These are phyloP conservation scores for Blastobotrys proliferans DNA, from an alignment of 1,139 yeast genomes.

Conservation along the genomic window DNA sequence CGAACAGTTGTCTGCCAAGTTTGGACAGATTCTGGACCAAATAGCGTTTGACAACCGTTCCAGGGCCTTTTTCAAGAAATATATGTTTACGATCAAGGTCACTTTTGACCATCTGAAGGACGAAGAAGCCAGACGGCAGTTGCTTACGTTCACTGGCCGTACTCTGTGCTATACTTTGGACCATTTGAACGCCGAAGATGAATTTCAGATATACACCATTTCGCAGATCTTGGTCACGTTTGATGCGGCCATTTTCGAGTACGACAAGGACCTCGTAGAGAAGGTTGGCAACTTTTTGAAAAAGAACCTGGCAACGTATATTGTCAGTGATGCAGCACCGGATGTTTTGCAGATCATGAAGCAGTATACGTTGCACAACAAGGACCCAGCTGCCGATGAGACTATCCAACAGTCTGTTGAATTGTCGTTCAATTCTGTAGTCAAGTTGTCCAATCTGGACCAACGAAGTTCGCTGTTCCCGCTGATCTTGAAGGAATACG, in stretches of 20 bases:
- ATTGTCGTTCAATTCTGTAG: slow-evolving; percentile 19
- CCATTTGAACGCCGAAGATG: slow-evolving; percentile 13
- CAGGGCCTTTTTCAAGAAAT: slow-evolving; percentile 15
- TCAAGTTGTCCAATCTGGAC: slow-evolving; percentile 25
- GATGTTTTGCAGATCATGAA: slow-evolving; percentile 18
- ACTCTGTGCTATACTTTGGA: slow-evolving; percentile 10
- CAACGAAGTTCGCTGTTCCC: slow-evolving; percentile 19
- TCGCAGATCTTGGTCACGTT: slow-evolving; percentile 15
- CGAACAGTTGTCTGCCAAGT: slow-evolving; percentile 1
- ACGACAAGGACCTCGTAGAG: slow-evolving; percentile 12
- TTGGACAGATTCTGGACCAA: slow-evolving; percentile 9
- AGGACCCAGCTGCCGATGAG: slow-evolving; percentile 11
- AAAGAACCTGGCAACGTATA: slow-evolving; percentile 18
- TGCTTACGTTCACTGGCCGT: slow-evolving; percentile 11
- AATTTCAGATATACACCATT: slow-evolving; percentile 17
- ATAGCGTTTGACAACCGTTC: slow-evolving; percentile 12
- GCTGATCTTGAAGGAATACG: slow-evolving; percentile 17
- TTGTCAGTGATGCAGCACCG: slow-evolving; percentile 20
- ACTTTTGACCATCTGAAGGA: slow-evolving; percentile 13
- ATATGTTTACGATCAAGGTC: slow-evolving; percentile 14
- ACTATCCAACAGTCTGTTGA: slow-evolving; percentile 17
- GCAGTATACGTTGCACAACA: slow-evolving; percentile 14
- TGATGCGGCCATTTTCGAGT: slow-evolving; percentile 14
- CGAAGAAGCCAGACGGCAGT: slow-evolving; percentile 4
- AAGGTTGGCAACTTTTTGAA: slow-evolving; percentile 15